Evolutionary conservation across 805 yeast species (phyloP), one percentile per base, ranked within the genome.

Genomic region (Candida vaughaniae): DNA sequence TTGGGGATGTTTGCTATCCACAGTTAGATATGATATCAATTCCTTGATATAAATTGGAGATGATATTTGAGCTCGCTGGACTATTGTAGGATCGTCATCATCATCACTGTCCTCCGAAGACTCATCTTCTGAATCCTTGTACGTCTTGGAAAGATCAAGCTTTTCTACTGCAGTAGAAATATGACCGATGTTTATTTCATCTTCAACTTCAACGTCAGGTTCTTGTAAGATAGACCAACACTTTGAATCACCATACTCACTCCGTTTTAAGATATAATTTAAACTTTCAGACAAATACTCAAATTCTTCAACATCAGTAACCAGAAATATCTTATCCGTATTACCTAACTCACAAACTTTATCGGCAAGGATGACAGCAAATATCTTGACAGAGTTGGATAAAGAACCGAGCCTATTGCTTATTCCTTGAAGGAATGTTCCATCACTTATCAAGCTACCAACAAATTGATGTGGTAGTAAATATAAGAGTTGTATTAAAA

Each of bases 11-110:
- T 66, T 67, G 4, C 66, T 59, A 19, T 73, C 73, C 0, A 69
- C 65, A 8, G 64, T 62, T 12, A 84, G 64, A 47, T 82, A 84
- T 10, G 64, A 58, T 4, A 87, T 50, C 15, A 90, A 61, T 43
- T 88, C 95, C 45, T 84, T 81, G 26, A 91, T 59, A 49, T 87
- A 91, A 2, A 86, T 69, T 0, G 88, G 89, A 2, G 63, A 56
- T 0, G 69, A 52, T 0, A 77, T 64, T 4, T 54, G 60, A 2
- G 56, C 55, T 5, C 55, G 52, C 10, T 60, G 49, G 1, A 60
- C 60, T 3, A 71, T 40, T 0, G 78, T 60, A 0, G 78, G 75
- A 43, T 71, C 78, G 23, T 70, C 76, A 16, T 72, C 82, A 11
- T 82, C 81, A 16, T 77, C 79, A 26, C 43, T 40, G 12, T 52